Evolutionary conservation across 2,329 filamentous ascomycete genomes (phyloP).

Genomic region (Lasiodiplodia theobromae): DNA sequence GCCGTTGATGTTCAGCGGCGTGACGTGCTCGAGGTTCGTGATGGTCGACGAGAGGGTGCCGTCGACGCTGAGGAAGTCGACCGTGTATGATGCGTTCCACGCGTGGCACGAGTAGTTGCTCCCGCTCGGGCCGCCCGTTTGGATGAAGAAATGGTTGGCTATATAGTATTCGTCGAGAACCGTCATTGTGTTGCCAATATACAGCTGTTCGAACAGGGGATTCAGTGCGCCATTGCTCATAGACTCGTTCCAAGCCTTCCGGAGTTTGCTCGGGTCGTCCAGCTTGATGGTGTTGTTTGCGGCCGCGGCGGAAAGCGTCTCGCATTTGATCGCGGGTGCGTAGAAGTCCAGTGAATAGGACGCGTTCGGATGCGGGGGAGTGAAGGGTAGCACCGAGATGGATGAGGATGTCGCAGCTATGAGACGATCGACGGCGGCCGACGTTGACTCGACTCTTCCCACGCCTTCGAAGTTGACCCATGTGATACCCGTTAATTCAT

Average conservation of each 20-base stretch:
- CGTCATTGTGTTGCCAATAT: neutral
- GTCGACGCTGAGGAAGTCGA: neutral
- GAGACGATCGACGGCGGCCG: constrained; percentile 3
- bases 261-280: neutral
- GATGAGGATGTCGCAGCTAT: neutral
- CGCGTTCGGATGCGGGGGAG: neutral
- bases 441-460: neutral
- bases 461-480: constrained; percentile 10
- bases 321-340: constrained; percentile 10
- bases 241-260: neutral
- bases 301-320: neutral
- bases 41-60: neutral
- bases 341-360: neutral
- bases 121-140: neutral
- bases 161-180: neutral
- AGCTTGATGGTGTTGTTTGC: neutral
- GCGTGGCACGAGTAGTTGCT: neutral
- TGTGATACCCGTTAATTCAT: neutral
- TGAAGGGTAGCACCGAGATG: neutral
- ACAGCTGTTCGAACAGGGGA: neutral
- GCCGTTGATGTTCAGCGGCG: neutral
- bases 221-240: neutral
- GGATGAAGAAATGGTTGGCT: neutral
- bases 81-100: constrained; percentile 4
- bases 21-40: neutral